Conservation (phyloP, 2,329 filamentous ascomycete species). For the Alternaria angustiovoidea region DNA sequence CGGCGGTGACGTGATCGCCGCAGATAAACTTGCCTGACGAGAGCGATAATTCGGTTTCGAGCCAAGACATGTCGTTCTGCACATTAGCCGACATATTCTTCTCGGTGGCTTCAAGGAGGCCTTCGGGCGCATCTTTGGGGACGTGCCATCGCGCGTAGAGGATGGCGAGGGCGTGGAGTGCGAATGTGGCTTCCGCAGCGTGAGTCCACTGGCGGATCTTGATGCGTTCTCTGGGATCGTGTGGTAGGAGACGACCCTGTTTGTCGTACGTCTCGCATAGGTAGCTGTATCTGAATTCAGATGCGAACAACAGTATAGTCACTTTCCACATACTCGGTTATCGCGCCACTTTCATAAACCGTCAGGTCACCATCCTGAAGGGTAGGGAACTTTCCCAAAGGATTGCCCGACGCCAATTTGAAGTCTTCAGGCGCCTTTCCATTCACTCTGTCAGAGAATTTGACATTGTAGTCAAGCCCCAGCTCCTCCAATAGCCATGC, state of each 20-base stretch:
- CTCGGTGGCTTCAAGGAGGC: slow-evolving; percentile 42
- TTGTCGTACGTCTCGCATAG: slow-evolving; percentile 58
- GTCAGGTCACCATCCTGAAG: slow-evolving; percentile 54
- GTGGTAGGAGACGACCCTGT: slow-evolving; percentile 48
- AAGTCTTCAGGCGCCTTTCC: slow-evolving; percentile 51
- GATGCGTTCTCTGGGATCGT: slow-evolving; percentile 43
- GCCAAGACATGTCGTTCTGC: slow-evolving; percentile 56
- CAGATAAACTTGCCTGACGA: slow-evolving; percentile 52
- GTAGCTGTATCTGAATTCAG: slow-evolving; percentile 45
- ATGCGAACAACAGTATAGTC: not conserved
- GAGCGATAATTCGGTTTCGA: slow-evolving; percentile 53
- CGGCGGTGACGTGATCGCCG: slow-evolving; percentile 53
- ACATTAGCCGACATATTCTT: slow-evolving; percentile 54
- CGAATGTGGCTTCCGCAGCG: slow-evolving; percentile 58
- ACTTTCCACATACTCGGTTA: not conserved
- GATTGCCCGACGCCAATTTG: slow-evolving; percentile 52
- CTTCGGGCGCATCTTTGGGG: slow-evolving; percentile 35
- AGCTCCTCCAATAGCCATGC: slow-evolving; percentile 60
- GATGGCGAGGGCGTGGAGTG: slow-evolving; percentile 56
- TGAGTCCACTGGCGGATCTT: slow-evolving; percentile 56
- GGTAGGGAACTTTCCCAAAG: slow-evolving; percentile 57
- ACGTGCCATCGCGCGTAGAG: slow-evolving; percentile 56
- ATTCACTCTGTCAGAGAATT: not conserved
- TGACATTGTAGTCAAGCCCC: slow-evolving; percentile 13
- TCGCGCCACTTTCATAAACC: not conserved